A percentile compares a stretch with the other conserved stretches of the same genome.
Conservation (phyloP, 208 protist species). For the Porcisia deanei region DNA sequence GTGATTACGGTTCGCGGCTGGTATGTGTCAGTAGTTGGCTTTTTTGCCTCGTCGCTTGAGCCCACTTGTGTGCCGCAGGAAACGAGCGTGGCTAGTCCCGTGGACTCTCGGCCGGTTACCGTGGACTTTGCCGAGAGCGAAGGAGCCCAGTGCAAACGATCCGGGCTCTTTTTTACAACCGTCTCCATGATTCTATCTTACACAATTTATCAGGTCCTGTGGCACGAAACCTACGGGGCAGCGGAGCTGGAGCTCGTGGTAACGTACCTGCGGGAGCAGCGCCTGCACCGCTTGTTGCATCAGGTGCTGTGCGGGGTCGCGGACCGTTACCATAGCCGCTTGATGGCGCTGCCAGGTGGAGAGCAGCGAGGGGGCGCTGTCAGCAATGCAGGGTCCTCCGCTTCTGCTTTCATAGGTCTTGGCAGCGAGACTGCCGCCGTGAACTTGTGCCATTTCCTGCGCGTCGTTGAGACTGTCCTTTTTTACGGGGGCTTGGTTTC, state of each 20-base stretch:
- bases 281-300: constrained; percentile 45
- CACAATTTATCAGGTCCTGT: constrained; percentile 60
- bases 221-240: constrained; percentile 70
- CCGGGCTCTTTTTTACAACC: constrained; percentile 27
- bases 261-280: constrained; percentile 48
- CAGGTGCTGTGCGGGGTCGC: constrained; percentile 57
- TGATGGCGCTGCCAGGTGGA: constrained; percentile 16
- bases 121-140: not conserved
- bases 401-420: constrained; percentile 24
- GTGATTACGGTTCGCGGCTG: constrained; percentile 65
- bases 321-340: constrained; percentile 45
- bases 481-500: constrained; percentile 52
- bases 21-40: constrained; percentile 59
- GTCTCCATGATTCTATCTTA: constrained; percentile 52
- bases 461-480: constrained; percentile 62
- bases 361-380: not conserved
- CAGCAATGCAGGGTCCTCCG: not conserved
- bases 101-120: not conserved
- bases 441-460: constrained; percentile 65
- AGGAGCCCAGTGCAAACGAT: not conserved
- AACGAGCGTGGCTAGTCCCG: not conserved
- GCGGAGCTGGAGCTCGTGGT: constrained; percentile 65
- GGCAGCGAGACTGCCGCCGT: constrained; percentile 36
- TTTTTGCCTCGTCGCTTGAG: constrained; percentile 32
- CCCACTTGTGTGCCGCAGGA: not conserved